Conservation (phyloP, 805 yeast genomes). For the Metschnikowia shivogae region DNA sequence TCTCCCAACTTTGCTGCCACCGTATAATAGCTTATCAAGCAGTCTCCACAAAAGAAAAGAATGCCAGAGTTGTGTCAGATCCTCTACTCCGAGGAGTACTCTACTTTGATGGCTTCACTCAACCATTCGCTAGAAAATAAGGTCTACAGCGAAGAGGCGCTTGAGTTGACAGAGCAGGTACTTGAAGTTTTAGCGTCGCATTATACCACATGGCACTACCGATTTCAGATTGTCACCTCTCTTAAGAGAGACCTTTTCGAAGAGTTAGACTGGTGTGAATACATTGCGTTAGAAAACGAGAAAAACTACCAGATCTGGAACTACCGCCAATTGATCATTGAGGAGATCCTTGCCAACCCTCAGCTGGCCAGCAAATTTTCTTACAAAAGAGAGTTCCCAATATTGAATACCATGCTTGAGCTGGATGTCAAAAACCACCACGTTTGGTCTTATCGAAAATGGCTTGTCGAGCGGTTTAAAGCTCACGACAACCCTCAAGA, state of each 20-base stretch:
- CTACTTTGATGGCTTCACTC: constrained; percentile 53
- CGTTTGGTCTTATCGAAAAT: constrained; percentile 89
- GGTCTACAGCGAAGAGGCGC: constrained; percentile 70
- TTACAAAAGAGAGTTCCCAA: constrained; percentile 57
- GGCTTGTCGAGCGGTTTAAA: constrained; percentile 63
- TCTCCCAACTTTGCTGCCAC: not conserved
- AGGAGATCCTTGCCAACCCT: constrained; percentile 21
- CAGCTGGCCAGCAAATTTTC: constrained; percentile 23
- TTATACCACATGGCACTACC: constrained; percentile 82
- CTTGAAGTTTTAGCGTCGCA: constrained; percentile 79
- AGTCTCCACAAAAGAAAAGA: not conserved
- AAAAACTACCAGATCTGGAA: constrained; percentile 98
- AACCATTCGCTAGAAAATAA: constrained; percentile 53
- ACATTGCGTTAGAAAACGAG: constrained; percentile 66
- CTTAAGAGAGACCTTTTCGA: constrained; percentile 37
- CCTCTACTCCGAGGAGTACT: constrained; percentile 70
- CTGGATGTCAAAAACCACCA: constrained; percentile 91
- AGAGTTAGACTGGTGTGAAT: constrained; percentile 79
- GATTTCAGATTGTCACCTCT: constrained; percentile 48
- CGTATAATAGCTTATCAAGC: not conserved
- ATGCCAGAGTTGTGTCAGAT: constrained; percentile 51
- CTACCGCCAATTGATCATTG: constrained; percentile 68
- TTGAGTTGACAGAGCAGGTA: constrained; percentile 58
- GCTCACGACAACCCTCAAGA: constrained; percentile 47
- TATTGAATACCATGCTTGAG: constrained; percentile 62